phyloP scores from a whole-genome alignment of 306 rosid species.

The Prunus campanulata region DNA sequence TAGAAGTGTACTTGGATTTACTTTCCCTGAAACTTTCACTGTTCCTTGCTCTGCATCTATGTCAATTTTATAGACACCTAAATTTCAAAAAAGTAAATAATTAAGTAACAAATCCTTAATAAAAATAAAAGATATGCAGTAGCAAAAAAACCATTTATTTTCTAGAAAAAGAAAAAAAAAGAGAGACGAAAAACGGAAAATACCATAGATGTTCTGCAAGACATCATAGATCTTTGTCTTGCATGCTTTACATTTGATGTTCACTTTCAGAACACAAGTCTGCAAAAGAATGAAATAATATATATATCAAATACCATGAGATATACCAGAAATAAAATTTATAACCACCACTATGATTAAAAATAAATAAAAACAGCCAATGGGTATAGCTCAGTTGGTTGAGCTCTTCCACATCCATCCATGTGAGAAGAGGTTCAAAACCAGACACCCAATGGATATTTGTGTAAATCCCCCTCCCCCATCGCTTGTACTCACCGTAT shows the following conservation, averaged over 20 bases:
- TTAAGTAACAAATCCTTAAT: no score
- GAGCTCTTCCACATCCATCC: no score
- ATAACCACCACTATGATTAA: background rate
- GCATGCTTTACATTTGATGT: conserved; percentile 39
- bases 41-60: conserved; percentile 34
- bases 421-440: no score
- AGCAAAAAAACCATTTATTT: background rate
- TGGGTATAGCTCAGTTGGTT: no score
- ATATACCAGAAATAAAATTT: background rate
- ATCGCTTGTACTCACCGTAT: background rate
- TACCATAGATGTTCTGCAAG: conserved; percentile 37
- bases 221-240: conserved; percentile 30
- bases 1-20: conserved; percentile 34
- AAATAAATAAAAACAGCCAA: no score
- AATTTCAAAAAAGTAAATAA: background rate
- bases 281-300: conserved; percentile 12
- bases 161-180: background rate
- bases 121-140: background rate
- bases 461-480: no score
- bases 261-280: conserved; percentile 42
- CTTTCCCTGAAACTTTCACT: conserved; percentile 26
- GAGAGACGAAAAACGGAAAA: background rate
- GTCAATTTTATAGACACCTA: conserved; percentile 30
- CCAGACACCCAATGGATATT: no score
- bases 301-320: background rate